phyloP scores from a whole-genome alignment of 345 rosid species.

The Lagerstroemia speciosa region DNA sequence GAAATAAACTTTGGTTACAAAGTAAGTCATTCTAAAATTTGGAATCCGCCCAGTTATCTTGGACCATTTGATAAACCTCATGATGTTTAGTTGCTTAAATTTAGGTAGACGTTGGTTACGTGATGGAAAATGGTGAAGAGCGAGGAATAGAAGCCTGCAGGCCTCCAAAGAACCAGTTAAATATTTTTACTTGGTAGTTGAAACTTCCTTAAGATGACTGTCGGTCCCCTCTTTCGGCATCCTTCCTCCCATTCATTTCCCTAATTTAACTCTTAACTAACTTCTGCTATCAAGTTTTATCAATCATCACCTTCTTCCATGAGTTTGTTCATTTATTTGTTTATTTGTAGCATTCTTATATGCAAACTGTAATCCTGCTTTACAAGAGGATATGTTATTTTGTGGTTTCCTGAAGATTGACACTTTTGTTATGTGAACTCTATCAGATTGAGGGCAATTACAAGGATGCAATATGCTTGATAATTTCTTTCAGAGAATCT shows the following conservation, averaged over 20 bases:
- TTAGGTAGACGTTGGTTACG: neutral
- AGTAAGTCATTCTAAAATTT: neutral
- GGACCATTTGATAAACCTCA: neutral
- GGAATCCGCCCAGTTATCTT: neutral
- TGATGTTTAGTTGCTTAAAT: neutral
- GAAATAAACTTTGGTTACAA: neutral
- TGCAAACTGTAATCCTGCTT: neutral
- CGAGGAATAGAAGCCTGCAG: neutral
- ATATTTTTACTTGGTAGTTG: neutral
- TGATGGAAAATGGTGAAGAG: neutral
- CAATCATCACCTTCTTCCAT: neutral
- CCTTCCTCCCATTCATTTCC: neutral
- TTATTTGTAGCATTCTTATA: neutral
- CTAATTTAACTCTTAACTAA: neutral
- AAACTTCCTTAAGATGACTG: neutral
- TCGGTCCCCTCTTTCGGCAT: neutral
- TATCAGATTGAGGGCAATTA: slow-evolving; percentile 78
- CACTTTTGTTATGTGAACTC: slow-evolving; percentile 3
- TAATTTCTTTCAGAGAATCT: slow-evolving; percentile 49
- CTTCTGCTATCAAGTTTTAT: neutral
- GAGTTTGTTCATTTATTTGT: neutral
- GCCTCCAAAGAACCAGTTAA: neutral
- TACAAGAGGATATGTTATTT: neutral
- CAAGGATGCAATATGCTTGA: slow-evolving; percentile 55
- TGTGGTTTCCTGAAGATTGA: neutral